Base-by-base conservation (phyloP, 1,284 basidiomycete species). In the Microbotryum lychnidis-dioicae region DNA sequence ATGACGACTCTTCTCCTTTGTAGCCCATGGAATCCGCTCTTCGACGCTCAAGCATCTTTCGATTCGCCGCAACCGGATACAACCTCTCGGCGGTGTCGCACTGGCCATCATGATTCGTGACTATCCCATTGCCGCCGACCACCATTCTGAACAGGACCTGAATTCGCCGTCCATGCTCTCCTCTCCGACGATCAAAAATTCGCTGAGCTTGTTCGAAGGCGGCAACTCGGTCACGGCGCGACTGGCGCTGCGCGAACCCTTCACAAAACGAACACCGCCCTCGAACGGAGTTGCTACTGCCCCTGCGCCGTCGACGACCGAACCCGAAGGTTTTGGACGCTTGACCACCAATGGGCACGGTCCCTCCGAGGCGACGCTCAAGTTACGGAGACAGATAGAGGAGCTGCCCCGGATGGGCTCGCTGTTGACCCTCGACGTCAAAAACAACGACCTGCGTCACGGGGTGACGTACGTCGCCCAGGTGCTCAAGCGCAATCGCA, bases 81-180 rank as follows among this genome's bases (percentile, higher is more conserved):
- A 81, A 46, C 81, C 84, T 0, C 82, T 86, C 0, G 89, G 90
- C 25, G 90, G 87, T 2, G 90, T 96, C 3, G 87, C 90, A 0
- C 79, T 97, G n/a, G 91, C 91, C 0, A 80, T 94, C 56, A 93
- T 96, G 89, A 91, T 96, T 66, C 84, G 88, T 60, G 92, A 97
- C 75, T 96, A 94, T 72, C 51, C 63, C 48, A 42, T 68, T 68
- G 29, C 58, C 69, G 14, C 69, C 74, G 8, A 47, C 64, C 23
- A 44, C 27, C 33, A 27, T 53, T 3, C 58, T 25, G 44, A 31
- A 68, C 70, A 16, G 68, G 70, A 51, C 73, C 70, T 53, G 74
- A 58, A 67, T 5, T 69, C 76, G 7, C 60, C 71, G 46, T 77
- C 73, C 60, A 76, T 71, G 20, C 75, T 45, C 25, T 37, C 48